Evolutionary conservation across 1,139 yeast genomes (phyloP).

Genomic region (Scheffersomyces cryptocercus): DNA sequence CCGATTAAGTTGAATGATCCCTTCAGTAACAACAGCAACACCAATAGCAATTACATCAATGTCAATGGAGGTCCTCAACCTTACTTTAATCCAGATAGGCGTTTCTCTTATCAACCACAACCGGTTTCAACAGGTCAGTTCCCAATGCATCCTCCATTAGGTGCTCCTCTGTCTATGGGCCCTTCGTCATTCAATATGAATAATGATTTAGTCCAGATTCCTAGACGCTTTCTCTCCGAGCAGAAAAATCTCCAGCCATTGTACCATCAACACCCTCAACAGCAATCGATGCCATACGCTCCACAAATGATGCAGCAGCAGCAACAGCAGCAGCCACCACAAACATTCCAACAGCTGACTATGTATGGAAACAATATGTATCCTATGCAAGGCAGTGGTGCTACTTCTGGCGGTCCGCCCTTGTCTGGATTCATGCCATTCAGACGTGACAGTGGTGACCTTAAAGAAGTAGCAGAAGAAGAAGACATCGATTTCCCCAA

Average conservation of each 20-base stretch:
- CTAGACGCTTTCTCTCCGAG: background rate
- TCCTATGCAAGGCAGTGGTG: constrained; percentile 1
- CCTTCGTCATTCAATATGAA: background rate
- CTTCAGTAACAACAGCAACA: constrained; percentile 3
- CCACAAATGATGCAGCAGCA: background rate
- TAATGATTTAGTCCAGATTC: background rate
- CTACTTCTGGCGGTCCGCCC: background rate
- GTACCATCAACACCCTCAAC: background rate
- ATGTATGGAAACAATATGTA: background rate
- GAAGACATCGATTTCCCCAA: background rate
- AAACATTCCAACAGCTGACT: constrained; percentile 4
- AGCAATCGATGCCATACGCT: background rate
- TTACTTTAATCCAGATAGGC: constrained; percentile 1
- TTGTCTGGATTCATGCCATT: background rate
- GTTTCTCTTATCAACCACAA: constrained; percentile 1
- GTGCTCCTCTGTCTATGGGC: background rate
- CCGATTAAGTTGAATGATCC: constrained; percentile 3
- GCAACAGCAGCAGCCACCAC: background rate
- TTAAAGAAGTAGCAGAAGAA: background rate
- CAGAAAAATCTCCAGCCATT: background rate
- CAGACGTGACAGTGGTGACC: background rate
- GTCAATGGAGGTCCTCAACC: constrained; percentile 1
- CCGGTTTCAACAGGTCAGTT: background rate
- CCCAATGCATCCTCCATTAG: background rate
- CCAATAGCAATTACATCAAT: background rate